These are phyloP conservation scores for Saprolegnia diclina DNA, from an alignment of 352 stramenopile species.

Conservation along the genomic window DNA sequence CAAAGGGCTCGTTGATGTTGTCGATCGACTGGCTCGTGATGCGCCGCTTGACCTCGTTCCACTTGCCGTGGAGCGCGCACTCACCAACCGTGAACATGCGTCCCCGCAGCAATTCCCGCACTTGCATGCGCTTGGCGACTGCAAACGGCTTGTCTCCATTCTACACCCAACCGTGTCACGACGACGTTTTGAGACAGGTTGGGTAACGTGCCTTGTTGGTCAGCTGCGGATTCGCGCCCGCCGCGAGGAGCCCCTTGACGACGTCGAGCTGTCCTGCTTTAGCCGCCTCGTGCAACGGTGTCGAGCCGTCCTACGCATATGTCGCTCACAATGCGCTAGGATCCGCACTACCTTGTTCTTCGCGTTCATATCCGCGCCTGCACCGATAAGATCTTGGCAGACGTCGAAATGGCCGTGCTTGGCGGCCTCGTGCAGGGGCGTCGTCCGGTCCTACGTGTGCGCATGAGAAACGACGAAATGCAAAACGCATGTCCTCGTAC, in stretches of 20 bases:
- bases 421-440: conserved; percentile 18
- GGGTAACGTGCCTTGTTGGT: conserved; percentile 5
- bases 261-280: conserved; percentile 18
- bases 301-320: conserved; percentile 9
- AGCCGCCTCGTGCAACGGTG: conserved; percentile 15
- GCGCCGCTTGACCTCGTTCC: conserved; percentile 20
- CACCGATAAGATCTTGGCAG: background rate
- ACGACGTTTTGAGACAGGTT: background rate
- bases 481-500: background rate
- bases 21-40: background rate
- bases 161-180: background rate
- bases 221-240: conserved; percentile 12
- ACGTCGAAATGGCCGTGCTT: conserved; percentile 20
- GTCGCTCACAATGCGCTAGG: background rate
- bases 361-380: background rate
- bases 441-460: background rate
- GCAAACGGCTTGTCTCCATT: conserved; percentile 14
- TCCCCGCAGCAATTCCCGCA: conserved; percentile 4
- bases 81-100: conserved; percentile 16
- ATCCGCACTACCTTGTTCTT: background rate
- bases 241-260: background rate
- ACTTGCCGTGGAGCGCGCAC: conserved; percentile 3
- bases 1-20: conserved; percentile 22
- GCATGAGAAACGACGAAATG: background rate
- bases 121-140: conserved; percentile 10